phyloP scores from a whole-genome alignment of 2,329 filamentous ascomycete species.

The Bretziella fagacearum region DNA sequence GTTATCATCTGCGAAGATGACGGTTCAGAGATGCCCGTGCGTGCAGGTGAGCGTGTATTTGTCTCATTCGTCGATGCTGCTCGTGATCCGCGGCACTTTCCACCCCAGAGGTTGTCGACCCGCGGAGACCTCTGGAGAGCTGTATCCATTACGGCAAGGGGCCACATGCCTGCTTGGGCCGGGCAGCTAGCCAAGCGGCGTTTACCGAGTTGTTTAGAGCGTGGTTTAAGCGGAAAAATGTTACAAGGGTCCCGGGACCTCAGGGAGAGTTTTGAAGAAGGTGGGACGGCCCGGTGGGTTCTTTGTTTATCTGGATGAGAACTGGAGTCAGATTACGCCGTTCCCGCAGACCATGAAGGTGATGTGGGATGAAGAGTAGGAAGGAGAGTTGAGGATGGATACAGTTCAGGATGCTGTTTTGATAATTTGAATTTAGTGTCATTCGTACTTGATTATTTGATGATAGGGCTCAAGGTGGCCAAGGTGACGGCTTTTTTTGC shows the following conservation, averaged over 20 bases:
- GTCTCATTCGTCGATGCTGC: slow-evolving; percentile 44
- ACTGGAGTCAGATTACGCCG: slow-evolving; percentile 36
- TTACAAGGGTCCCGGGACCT: slow-evolving; percentile 43
- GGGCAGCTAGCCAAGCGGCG: slow-evolving; percentile 41
- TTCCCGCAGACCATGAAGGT: slow-evolving; percentile 39
- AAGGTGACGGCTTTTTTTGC: too few relatives aligned
- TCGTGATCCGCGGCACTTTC: slow-evolving; percentile 41
- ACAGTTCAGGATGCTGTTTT: background rate
- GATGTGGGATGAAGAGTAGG: slow-evolving; percentile 28
- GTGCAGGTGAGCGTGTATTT: slow-evolving; percentile 42
- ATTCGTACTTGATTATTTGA: too few relatives aligned
- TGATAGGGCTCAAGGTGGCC: too few relatives aligned
- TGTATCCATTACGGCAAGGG: slow-evolving; percentile 51
- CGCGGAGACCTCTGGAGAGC: slow-evolving; percentile 42
- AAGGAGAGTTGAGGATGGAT: background rate
- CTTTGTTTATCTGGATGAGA: slow-evolving; percentile 47
- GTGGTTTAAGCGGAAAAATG: slow-evolving; percentile 41
- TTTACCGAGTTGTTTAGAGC: slow-evolving; percentile 52
- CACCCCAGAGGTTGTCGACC: slow-evolving; percentile 41
- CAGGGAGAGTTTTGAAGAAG: slow-evolving; percentile 54
- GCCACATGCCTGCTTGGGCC: slow-evolving; percentile 44
- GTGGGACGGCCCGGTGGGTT: slow-evolving; percentile 37
- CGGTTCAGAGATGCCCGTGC: slow-evolving; percentile 32
- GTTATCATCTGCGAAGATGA: slow-evolving; percentile 31
- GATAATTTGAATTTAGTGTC: background rate